phyloP scores from a whole-genome alignment of 495 filamentous ascomycete genomes.

The Pseudomonodictys pantanalensis region DNA sequence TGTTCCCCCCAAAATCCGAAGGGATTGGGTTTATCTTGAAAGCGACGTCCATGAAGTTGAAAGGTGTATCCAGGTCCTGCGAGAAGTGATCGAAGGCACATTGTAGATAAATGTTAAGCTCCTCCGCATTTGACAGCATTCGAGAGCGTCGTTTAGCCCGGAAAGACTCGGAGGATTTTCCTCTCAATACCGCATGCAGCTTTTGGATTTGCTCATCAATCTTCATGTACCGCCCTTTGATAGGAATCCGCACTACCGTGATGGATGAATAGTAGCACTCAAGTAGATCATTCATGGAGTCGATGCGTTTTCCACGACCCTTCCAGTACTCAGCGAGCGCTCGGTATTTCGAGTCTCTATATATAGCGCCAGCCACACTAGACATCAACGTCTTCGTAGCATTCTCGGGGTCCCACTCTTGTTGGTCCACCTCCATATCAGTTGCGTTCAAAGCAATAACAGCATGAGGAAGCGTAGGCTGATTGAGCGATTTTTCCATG shows the following conservation, averaged over 20 bases:
- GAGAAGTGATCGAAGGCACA: constrained; percentile 59
- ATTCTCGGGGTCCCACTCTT: constrained; percentile 49
- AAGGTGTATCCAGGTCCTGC: constrained; percentile 49
- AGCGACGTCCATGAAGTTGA: constrained; percentile 55
- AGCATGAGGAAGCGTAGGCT: constrained; percentile 54
- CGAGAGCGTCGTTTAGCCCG: constrained; percentile 44
- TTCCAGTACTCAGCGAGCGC: constrained; percentile 42
- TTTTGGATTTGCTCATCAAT: constrained; percentile 52
- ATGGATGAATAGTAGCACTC: constrained; percentile 55
- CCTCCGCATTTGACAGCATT: constrained; percentile 51
- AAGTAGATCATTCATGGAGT: constrained; percentile 50
- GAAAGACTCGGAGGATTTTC: constrained; percentile 42
- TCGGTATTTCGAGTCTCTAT: constrained; percentile 6
- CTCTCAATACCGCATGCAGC: constrained; percentile 45
- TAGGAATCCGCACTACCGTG: constrained; percentile 53
- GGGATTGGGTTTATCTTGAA: constrained; percentile 48
- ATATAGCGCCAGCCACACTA: constrained; percentile 20
- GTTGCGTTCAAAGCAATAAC: constrained; percentile 55
- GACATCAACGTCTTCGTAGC: constrained; percentile 46
- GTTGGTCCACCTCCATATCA: constrained; percentile 47
- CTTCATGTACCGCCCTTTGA: constrained; percentile 44
- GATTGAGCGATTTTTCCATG: constrained; percentile 55
- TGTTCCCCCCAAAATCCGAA: constrained; percentile 53
- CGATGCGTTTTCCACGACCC: constrained; percentile 34
- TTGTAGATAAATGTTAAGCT: constrained; percentile 51